phyloP scores from a whole-genome alignment of 345 rosid species.

The Eucalyptus tenuipes region DNA sequence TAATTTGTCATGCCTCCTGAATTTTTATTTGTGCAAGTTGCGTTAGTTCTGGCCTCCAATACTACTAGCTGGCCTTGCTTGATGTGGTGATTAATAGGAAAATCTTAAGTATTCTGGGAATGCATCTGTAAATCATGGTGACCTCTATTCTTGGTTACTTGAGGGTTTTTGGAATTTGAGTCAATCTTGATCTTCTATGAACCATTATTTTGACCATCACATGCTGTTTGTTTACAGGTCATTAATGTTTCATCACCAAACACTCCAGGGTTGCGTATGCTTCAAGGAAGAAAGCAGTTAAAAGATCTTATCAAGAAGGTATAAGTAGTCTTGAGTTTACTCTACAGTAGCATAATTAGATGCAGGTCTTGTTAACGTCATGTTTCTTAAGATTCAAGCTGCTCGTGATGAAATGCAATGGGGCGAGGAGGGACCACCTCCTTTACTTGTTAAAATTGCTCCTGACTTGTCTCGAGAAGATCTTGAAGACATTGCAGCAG shows the following conservation, averaged over 20 bases:
- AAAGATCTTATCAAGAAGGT: slow-evolving; percentile 94
- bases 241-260: slow-evolving; percentile 98
- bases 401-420: slow-evolving; percentile 99
- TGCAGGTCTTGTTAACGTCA: background rate
- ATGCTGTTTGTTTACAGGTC: slow-evolving; percentile 30
- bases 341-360: background rate
- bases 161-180: background rate
- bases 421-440: slow-evolving; percentile 99
- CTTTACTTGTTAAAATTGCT: slow-evolving; percentile 91
- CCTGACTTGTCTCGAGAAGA: slow-evolving; percentile 94
- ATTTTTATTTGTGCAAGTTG: background rate
- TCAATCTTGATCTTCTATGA: background rate
- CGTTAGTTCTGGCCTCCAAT: background rate
- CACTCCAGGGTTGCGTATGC: slow-evolving; percentile 91
- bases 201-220: background rate
- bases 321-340: background rate
- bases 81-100: background rate
- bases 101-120: background rate
- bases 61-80: background rate
- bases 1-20: background rate
- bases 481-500: slow-evolving; percentile 98
- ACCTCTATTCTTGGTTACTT: background rate
- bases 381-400: slow-evolving; percentile 67
- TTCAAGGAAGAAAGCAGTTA: slow-evolving; percentile 92
- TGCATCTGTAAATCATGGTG: background rate